Evolutionary conservation across 495 filamentous ascomycete species (phyloP), one percentile per base, ranked within the genome.

Genomic region (Penicillium cosmopolitanum): DNA sequence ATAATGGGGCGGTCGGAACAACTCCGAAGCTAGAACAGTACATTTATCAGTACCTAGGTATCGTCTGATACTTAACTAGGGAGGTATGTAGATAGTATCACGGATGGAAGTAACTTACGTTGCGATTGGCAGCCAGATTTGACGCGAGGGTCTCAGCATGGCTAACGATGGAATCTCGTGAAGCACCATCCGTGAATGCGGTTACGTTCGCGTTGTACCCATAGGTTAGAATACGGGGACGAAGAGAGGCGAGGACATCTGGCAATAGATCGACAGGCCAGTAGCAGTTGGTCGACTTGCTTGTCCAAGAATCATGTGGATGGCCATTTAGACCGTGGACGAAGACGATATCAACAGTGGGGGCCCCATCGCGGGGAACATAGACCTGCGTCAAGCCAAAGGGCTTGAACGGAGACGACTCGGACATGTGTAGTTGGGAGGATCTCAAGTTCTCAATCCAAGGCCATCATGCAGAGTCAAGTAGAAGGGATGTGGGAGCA

Each of bases 271-370:
- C 86, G 13, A 80, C 72, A 0, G 91, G 89, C 92, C 92, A 95
- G 75, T 90, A 91, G 40, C 85, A 82, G 43, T 84, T 84, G 40
- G 82, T 79, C 43, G 80, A 77, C 50, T 80, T 80, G 38, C 84
- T 82, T 15, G 87, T 88, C 92, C 92, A 96, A 47, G 89, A 90
- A 54, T 83, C 82, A 25, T 86, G 74, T 1, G 91, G 89, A 54
- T 91, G 81, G 19, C 92, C 92, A 64, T 93, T 93, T 31, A 96
- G 78, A 51, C 92, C 92, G 68, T 96, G 92, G 42, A 96, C 90
- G 48, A 92, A 83, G 11, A 92, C 86, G 36, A 92, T 85, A 65
- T 78, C 76, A 9, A 78, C 73, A 7, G 69, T 69, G 33, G 74
- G 70, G 50, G 21, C 2, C 21, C 65, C 65, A 13, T 70, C 67